Base-by-base conservation (phyloP, 805 yeast species). In the Scheffersomyces ergatensis region DNA sequence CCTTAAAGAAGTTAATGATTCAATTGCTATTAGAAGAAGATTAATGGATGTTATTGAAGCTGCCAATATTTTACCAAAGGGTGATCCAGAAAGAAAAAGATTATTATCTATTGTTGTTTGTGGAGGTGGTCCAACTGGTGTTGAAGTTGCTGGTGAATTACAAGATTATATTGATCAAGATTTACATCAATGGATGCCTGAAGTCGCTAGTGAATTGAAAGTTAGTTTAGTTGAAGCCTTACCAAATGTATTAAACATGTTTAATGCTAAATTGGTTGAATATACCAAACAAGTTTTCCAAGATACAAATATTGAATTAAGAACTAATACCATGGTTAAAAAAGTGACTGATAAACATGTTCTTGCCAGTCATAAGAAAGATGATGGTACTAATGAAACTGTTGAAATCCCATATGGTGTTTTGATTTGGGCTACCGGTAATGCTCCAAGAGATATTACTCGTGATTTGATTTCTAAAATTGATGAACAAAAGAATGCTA, bases 91-190 rank as follows among this genome's bases (percentile, higher is more conserved):
- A 62, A 81, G 97, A 67, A 78, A 81, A 67, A 80, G 96, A 63
- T 76, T 92, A 55, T 77, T 90, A 61, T 85, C 83, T 47, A 83
- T 89, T 54, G 92, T 92, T 47, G 95, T 92, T 47, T 95, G 93
- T 52, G 98, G 98, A 57, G 98, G 97, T 67, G 98, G 98, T 49
- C 97, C 98, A 62, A 90, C 98, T 33, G 98, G 98, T 72, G 97
- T 90, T 47, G 97, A 89, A 70, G 85, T 89, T 55, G 97, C 97
- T 51, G 98, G 96, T 58, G 97, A 92, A 69, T 72, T 90, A 54
- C 95, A 86, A 70, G 98, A 90, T 67, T 92, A 87, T 67, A 85
- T 89, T 47, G 89, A 86, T 63, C 95, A 90, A 65, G 98, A 90
- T 66, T 76, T 90, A 67, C 69, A 72, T 55, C 86, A 83, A 67